Evolutionary conservation across 371 early-diverging fungal genomes (phyloP).

Genomic region (Lichtheimia corymbifera): DNA sequence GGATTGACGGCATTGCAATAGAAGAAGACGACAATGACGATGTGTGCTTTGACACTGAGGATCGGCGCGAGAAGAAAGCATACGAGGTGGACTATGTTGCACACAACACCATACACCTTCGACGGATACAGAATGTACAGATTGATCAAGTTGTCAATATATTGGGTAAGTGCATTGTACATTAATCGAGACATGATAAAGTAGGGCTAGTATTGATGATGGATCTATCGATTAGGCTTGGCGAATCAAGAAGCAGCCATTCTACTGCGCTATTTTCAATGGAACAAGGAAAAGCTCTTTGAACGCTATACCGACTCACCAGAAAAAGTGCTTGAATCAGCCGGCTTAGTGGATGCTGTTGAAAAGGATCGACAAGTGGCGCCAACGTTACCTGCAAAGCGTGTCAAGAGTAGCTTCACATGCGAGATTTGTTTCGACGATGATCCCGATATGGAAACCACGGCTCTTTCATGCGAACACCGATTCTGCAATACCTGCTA

Average conservation of each 20-base stretch:
- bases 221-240: constrained; percentile 49
- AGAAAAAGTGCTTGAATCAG: constrained; percentile 57
- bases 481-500: constrained; percentile 84
- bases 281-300: constrained; percentile 88
- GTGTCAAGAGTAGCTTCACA: constrained; percentile 49
- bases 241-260: constrained; percentile 56
- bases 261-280: constrained; percentile 72
- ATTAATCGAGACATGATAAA: background rate
- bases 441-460: constrained; percentile 48
- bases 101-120: constrained; percentile 14
- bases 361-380: background rate
- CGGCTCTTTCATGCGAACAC: constrained; percentile 77
- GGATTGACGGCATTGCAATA: constrained; percentile 5
- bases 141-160: constrained; percentile 20
- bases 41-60: constrained; percentile 16
- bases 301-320: constrained; percentile 81
- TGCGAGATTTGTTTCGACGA: constrained; percentile 86
- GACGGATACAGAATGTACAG: constrained; percentile 19
- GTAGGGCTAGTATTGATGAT: background rate
- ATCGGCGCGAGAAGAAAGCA: constrained; percentile 12
- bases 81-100: constrained; percentile 25
- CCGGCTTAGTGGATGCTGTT: constrained; percentile 49
- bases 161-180: constrained; percentile 16
- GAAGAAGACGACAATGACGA: constrained; percentile 18
- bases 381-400: constrained; percentile 6